Evolutionary conservation across 495 filamentous ascomycete species (phyloP), one percentile per base, ranked within the genome.

Genomic region (Wilcoxina mikolae): DNA sequence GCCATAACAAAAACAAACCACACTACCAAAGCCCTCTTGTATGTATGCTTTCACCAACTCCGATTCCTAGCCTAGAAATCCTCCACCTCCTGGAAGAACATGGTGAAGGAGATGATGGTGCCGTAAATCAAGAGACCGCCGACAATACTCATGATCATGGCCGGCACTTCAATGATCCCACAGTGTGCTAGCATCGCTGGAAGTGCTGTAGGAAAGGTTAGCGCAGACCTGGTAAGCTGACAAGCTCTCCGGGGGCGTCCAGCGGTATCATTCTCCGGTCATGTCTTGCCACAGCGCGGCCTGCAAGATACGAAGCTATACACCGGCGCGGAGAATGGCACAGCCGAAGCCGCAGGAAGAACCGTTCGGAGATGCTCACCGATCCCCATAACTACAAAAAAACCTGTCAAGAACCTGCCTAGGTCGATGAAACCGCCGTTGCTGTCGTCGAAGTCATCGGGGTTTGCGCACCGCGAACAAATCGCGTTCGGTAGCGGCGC

Each of bases 71-170:
- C 35, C 43, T 52, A 80, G 61, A 85, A 98, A 60, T 95, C 91
- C 58, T 89, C 79, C 71, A 95, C 85, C 67, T 95, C 87, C 68
- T 87, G 81, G 76, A 99, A 99, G 72, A 96, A 96, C 86, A 93
- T 86, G 35, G 79, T 82, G 71, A 99, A 99, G 68, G 81, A 87
- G 67, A 96, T 91, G 66, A 99, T 95, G 12, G 91, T 99, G 29
- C 87, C 87, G 68, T 99, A 99, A 60, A 96, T 96, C 68, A 99
- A 68, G 38, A 95, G 69, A 41, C 91, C 91, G 20, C 91, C 91
- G 48, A 91, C 69, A 60, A 96, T 84, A 26, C 82, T 89, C 91
- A 99, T 96, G 67, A 84, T 71, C 85, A 94, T 94, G 27, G 91
- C 91, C n/a, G 84, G 76, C 38, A 82, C 66, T 50, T 76, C 61